Evolutionary conservation across 164 flowering plant genomes (phyloP).

Genomic region (Vitis vinifera): ASM3070453v1 NC_081819.1:21659001-21659500

Average conservation of each 20-base stretch:
- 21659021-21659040: slow-evolving; percentile 86
- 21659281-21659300: not conserved
- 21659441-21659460: not conserved
- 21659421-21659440: too few species aligned
- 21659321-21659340: not conserved
- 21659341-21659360: not conserved
- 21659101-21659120: not conserved
- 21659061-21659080: slow-evolving; percentile 30
- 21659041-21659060: slow-evolving; percentile 84
- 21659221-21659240: not conserved
- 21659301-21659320: not conserved
- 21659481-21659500: not conserved
- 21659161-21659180: too few species aligned
- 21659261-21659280: not conserved
- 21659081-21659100: slow-evolving; percentile 2
- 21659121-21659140: too few species aligned
- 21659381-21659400: too few species aligned
- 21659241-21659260: not conserved
- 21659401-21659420: too few species aligned
- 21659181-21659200: not conserved
- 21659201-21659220: not conserved
- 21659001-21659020: slow-evolving; percentile 97
- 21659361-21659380: not conserved
- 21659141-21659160: too few species aligned
- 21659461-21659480: not conserved